phyloP scores from a whole-genome alignment of 257 asterid genomes.

The Solanum ossicruentum region DNA sequence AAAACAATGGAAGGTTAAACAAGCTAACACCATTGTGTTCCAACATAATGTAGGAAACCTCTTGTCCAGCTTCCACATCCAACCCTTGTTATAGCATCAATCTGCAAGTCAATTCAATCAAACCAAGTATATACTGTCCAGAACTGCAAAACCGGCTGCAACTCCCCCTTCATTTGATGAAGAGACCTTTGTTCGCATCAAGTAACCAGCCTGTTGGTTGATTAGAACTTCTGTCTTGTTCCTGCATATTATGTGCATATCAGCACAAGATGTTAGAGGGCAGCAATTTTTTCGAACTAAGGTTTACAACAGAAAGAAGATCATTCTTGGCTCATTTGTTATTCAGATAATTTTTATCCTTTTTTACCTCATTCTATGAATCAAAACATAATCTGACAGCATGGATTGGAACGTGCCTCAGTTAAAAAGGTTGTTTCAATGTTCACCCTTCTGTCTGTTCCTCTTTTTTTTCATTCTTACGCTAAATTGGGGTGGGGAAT shows the following conservation, averaged over 20 bases:
- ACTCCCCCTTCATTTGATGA: conserved; percentile 97
- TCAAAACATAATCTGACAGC: not conserved
- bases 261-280: not conserved
- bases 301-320: not conserved
- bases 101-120: conserved; percentile 10
- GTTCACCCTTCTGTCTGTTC: not conserved
- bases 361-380: not conserved
- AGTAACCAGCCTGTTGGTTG: conserved; percentile 53
- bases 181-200: conserved; percentile 95
- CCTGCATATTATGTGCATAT: conserved; percentile 18
- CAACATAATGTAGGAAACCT: not conserved
- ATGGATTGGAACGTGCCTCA: not conserved
- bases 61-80: not conserved
- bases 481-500: not conserved
- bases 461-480: not conserved
- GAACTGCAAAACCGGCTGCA: conserved; percentile 88
- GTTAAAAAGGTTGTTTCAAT: not conserved
- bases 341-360: not conserved
- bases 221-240: conserved; percentile 40
- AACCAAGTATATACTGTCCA: conserved; percentile 84
- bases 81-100: not conserved
- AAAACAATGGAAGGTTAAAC: not conserved
- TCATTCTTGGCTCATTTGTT: not conserved
- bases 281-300: not conserved
- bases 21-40: not conserved